Percentiles rank a stretch among this genome's conserved stretches.
Conservation (phyloP, 176 grass and related monocot genomes). For the Puya raimondii region DNA sequence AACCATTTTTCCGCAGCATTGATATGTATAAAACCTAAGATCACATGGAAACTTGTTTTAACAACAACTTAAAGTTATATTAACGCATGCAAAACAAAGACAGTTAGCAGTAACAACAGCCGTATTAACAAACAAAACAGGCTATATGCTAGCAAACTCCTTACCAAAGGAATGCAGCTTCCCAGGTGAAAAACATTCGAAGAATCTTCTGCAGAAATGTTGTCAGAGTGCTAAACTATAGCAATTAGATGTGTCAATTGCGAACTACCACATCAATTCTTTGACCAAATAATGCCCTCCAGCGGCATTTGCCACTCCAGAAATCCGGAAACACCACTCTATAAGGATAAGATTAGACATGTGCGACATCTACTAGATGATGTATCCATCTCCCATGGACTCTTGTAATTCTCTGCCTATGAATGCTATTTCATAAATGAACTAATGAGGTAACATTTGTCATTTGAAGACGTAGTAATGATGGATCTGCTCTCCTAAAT, state of each 20-base stretch:
- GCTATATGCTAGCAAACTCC: constrained; percentile 38
- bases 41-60: background rate
- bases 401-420: constrained; percentile 16
- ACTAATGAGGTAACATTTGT: constrained; percentile 18
- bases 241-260: constrained; percentile 48
- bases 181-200: constrained; percentile 34
- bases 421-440: constrained; percentile 15
- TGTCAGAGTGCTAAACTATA: constrained; percentile 48
- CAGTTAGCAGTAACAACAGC: constrained; percentile 10
- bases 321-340: constrained; percentile 16
- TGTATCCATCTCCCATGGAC: constrained; percentile 19
- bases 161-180: constrained; percentile 44
- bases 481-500: constrained; percentile 8
- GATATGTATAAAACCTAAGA: background rate
- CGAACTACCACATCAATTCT: constrained; percentile 26
- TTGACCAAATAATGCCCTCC: constrained; percentile 38
- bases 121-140: constrained; percentile 24
- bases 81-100: constrained; percentile 22
- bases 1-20: constrained; percentile 25
- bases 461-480: constrained; percentile 4
- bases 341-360: constrained; percentile 25
- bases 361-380: constrained; percentile 24
- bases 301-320: constrained; percentile 32
- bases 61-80: constrained; percentile 11
- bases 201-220: constrained; percentile 43